Evolutionary conservation across 2,329 filamentous ascomycete genomes (phyloP).

Genomic region (Fusarium avenaceum): DNA sequence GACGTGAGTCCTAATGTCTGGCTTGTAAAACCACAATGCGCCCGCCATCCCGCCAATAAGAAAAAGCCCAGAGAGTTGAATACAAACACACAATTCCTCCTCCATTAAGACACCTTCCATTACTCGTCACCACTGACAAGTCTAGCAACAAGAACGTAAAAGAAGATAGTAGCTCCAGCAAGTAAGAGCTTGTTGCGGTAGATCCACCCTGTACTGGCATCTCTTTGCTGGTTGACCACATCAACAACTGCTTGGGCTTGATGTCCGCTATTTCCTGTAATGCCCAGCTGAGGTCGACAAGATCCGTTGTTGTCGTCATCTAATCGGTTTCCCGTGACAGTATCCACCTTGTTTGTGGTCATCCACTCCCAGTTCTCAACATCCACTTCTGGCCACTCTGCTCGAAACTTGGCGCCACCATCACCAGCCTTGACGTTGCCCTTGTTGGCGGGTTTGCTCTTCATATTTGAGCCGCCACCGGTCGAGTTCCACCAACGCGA

Average conservation of each 20-base stretch:
- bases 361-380: constrained; percentile 94
- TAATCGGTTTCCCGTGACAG: constrained; percentile 75
- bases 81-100: constrained; percentile 9
- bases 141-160: constrained; percentile 86
- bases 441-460: constrained; percentile 67
- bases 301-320: constrained; percentile 64
- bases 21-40: constrained; percentile 38
- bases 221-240: constrained; percentile 78
- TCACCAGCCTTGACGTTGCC: constrained; percentile 93
- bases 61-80: constrained; percentile 23
- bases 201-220: constrained; percentile 87
- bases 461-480: constrained; percentile 80
- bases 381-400: constrained; percentile 92
- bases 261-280: constrained; percentile 71
- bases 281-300: constrained; percentile 68
- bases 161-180: constrained; percentile 76
- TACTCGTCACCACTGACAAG: constrained; percentile 69
- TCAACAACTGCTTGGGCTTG: constrained; percentile 81
- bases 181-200: constrained; percentile 83
- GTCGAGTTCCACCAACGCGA: constrained; percentile 98
- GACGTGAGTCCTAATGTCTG: constrained; percentile 45
- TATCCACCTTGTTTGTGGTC: constrained; percentile 83
- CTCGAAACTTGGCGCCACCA: constrained; percentile 88
- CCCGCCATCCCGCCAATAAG: constrained; percentile 30
- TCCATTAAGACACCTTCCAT: constrained; percentile 8